A percentile compares a stretch with the other conserved stretches of the same genome.
Evolutionary conservation across 441 rosid genomes (phyloP).

Genomic region (Erodium chrysanthum): DNA sequence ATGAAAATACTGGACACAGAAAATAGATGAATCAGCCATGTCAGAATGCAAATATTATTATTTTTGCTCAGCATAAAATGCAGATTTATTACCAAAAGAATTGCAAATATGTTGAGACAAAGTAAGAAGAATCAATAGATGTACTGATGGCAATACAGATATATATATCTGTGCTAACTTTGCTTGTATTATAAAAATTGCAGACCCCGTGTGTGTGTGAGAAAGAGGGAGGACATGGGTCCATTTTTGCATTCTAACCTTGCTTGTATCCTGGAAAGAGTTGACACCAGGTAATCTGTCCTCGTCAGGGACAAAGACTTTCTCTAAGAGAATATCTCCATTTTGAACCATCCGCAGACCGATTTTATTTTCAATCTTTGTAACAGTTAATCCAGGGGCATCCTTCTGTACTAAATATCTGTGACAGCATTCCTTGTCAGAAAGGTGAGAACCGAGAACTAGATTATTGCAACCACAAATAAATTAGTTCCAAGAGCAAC

Average conservation of each 20-base stretch:
- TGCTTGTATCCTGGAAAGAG: slow-evolving; percentile 83
- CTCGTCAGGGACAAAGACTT: slow-evolving; percentile 80
- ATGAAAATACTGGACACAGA: not conserved
- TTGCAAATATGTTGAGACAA: not conserved
- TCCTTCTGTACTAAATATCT: slow-evolving; percentile 75
- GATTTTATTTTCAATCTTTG: slow-evolving; percentile 83
- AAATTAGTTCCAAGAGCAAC: not conserved
- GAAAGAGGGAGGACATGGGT: not conserved
- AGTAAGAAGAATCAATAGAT: not conserved
- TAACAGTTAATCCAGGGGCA: slow-evolving; percentile 72
- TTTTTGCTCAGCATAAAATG: not conserved
- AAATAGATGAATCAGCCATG: not conserved
- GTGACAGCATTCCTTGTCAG: slow-evolving; percentile 20
- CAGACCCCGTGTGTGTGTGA: not conserved
- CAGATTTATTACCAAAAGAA: not conserved
- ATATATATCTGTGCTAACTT: not conserved
- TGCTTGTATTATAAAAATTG: not conserved
- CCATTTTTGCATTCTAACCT: slow-evolving; percentile 34
- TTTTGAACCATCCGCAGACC: slow-evolving; percentile 90
- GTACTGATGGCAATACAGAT: not conserved
- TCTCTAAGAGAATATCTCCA: slow-evolving; percentile 70
- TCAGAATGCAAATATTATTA: not conserved
- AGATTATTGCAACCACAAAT: not conserved
- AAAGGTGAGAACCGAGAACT: slow-evolving; percentile 4
- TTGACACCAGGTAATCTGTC: slow-evolving; percentile 79